A percentile compares a stretch with the other conserved stretches of the same genome.
phyloP scores from a whole-genome alignment of 176 grass and related monocot genomes.

The Oryza punctata region DNA sequence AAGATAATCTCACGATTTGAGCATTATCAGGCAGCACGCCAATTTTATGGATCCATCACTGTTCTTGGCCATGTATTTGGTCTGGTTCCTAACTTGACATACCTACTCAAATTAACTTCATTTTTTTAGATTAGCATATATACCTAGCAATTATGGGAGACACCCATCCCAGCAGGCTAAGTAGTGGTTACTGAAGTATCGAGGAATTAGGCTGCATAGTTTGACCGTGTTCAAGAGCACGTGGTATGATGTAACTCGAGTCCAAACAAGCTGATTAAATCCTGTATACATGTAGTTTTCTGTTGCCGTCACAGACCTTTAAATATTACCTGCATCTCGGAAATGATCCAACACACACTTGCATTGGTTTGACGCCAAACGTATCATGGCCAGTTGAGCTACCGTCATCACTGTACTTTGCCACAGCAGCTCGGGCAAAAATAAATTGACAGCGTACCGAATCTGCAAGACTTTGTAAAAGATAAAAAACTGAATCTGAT shows the following conservation, averaged over 20 bases:
- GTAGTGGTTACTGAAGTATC: too few species aligned
- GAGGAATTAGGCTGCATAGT: not conserved
- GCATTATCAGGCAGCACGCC: too few species aligned
- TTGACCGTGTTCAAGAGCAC: not conserved
- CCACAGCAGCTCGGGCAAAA: not conserved
- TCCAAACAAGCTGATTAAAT: not conserved
- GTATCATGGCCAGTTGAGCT: not conserved
- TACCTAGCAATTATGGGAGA: too few species aligned
- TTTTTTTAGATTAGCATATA: too few species aligned
- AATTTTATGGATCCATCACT: too few species aligned
- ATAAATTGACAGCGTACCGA: not conserved
- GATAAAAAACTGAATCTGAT: not conserved
- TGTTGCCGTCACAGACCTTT: not conserved
- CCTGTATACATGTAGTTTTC: not conserved
- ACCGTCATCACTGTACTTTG: not conserved
- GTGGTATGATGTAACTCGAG: not conserved
- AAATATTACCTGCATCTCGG: constrained; percentile 9
- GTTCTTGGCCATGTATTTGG: too few species aligned
- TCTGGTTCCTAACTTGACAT: too few species aligned
- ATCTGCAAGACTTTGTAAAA: not conserved
- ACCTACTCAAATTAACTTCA: too few species aligned
- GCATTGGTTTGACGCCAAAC: not conserved
- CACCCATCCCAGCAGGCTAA: too few species aligned
- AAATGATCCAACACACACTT: constrained; percentile 10
- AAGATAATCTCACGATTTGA: too few species aligned